Base-by-base conservation (phyloP, 352 stramenopile genomes). In the Phytopythium oedochilum region DNA sequence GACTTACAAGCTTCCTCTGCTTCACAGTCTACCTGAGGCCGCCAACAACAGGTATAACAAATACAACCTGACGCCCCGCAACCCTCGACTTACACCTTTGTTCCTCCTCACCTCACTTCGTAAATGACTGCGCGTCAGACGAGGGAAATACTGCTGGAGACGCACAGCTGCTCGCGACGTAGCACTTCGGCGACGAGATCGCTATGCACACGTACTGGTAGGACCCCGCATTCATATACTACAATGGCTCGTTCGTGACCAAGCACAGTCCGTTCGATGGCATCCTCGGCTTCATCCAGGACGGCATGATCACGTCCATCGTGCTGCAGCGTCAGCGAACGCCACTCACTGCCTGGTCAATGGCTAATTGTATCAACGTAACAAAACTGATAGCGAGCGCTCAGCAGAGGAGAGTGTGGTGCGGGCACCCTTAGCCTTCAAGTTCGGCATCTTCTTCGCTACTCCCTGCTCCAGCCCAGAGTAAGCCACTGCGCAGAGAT, bases 401-500 rank as follows among this genome's bases (percentile, higher is more conserved):
- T 15, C 32, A 14, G 11, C 31, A 73, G 66, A 72, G 28, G 64
- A 71, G 17, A 73, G 77, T n/a, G 63, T 68, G 6, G 57, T 34
- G n/a, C 61, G 74, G 11, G 64, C 69, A 32, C 70, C 75, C 1
- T 86, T 86, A 29, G 53, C 49, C 11, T 93, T 93, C 59, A 66
- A 64, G 35, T 91, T 93, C 26, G 81, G 68, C 7, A 82, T 93
- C 50, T 88, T 92, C 46, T 64, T 89, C 14, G 70, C 81, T 17
- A 75, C 82, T 0, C 61, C 68, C 18, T 52, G 61, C 31, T 59
- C 57, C 4, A 64, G 70, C 25, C 44, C 61, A 0, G 31, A 58
- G n/a, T 73, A 62, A 45, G 64, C 64, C 28, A 61, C 45, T 11
- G 55, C 42, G 17, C 64, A 83, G n/a, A 69, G 69, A 15, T 61